Conservation (phyloP, 2,329 filamentous ascomycete genomes). For the Geoglossum cookeanum region DNA sequence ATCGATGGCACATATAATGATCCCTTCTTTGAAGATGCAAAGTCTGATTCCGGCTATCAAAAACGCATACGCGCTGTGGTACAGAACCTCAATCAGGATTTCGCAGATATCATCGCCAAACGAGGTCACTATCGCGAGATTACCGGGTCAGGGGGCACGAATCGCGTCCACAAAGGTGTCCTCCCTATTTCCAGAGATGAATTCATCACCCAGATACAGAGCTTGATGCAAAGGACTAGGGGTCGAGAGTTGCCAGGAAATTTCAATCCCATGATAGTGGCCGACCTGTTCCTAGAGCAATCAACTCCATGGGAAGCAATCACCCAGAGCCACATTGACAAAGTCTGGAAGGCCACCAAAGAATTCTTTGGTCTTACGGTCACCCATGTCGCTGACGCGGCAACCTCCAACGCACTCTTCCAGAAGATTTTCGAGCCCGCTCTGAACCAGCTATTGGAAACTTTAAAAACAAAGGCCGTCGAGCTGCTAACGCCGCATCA, state of each 20-base stretch:
- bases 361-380: conserved; percentile 20
- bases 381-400: conserved; percentile 20
- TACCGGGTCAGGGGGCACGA: conserved; percentile 9
- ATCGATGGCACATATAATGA: conserved; percentile 18
- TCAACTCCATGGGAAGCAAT: conserved; percentile 4
- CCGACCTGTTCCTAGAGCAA: conserved; percentile 4
- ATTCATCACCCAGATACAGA: conserved; percentile 23
- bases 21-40: conserved; percentile 9
- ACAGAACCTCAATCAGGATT: conserved; percentile 15
- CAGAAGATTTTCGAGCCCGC: conserved; percentile 22
- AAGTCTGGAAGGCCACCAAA: conserved; percentile 9
- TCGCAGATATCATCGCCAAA: conserved; percentile 12
- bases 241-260: conserved; percentile 4
- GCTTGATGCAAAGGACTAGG: conserved; percentile 29
- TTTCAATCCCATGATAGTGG: conserved; percentile 4
- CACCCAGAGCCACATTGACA: conserved; percentile 2
- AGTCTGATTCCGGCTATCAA: conserved; percentile 5
- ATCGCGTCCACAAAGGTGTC: conserved; percentile 7
- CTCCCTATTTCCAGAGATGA: conserved; percentile 16
- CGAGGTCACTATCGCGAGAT: conserved; percentile 21
- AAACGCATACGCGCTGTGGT: conserved; percentile 15
- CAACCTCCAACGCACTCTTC: conserved; percentile 22
- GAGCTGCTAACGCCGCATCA: conserved; percentile 29
- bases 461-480: conserved; percentile 22
- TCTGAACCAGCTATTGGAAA: conserved; percentile 20